These are phyloP conservation scores for Xylaria palmicola DNA, from an alignment of 495 filamentous ascomycete species.

Conservation along the genomic window DNA sequence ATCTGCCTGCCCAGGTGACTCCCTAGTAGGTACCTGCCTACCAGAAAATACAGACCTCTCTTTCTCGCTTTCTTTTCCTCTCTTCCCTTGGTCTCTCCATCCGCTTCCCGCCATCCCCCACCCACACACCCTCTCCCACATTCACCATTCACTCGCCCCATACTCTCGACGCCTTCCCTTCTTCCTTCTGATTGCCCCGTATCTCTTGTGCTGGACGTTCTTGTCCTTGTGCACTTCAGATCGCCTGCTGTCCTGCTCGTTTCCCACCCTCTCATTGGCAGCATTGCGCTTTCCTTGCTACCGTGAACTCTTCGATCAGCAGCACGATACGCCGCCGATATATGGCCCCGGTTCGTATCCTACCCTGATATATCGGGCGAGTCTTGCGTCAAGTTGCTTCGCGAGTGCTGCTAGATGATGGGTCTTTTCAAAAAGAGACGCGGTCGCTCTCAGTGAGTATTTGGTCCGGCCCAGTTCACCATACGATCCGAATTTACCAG, in stretches of 20 bases:
- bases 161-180: not conserved
- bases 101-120: not conserved
- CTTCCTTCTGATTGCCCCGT: not conserved
- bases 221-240: not conserved
- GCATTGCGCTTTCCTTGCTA: not conserved
- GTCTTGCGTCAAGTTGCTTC: not conserved
- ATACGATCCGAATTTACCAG: not conserved
- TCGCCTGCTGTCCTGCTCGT: not conserved
- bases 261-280: not conserved
- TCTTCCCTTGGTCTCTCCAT: not conserved
- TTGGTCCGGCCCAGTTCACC: not conserved
- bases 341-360: not conserved
- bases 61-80: not conserved
- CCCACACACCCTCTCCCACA: not conserved
- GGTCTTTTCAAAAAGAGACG: constrained; percentile 10
- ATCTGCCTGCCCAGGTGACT: no score
- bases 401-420: not conserved
- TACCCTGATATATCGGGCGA: no score
- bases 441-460: constrained; percentile 11
- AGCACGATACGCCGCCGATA: not conserved
- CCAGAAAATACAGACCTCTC: not conserved
- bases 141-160: not conserved
- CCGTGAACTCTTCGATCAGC: not conserved
- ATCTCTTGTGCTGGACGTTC: not conserved
- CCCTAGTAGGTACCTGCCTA: no score